Evolutionary conservation across 2,329 filamentous ascomycete species (phyloP).

Genomic region (Pyrenophora seminiperda): DNA sequence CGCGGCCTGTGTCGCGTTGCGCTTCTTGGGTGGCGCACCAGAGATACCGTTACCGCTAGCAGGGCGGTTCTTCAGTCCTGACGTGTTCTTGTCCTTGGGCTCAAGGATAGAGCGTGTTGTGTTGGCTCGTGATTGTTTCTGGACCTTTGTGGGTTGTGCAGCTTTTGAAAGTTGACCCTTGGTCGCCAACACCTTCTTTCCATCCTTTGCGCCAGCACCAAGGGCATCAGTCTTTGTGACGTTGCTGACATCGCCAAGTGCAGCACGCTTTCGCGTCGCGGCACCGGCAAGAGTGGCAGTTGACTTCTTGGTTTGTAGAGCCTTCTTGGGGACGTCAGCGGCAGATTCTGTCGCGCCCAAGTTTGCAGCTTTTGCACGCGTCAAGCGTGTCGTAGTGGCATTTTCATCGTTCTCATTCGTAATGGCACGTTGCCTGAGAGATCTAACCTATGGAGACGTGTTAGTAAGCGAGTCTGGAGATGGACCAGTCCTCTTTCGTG

Average conservation of each 20-base stretch:
- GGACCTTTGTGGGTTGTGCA: slow-evolving; percentile 77
- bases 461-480: slow-evolving; percentile 46
- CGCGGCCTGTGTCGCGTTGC: slow-evolving; percentile 59
- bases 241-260: slow-evolving; percentile 94
- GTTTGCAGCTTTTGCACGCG: slow-evolving; percentile 87
- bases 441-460: slow-evolving; percentile 63
- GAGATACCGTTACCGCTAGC: slow-evolving; percentile 73
- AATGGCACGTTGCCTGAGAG: slow-evolving; percentile 73
- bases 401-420: slow-evolving; percentile 98
- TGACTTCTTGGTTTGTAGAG: slow-evolving; percentile 52
- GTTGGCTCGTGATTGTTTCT: slow-evolving; percentile 68
- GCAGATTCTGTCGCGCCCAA: slow-evolving; percentile 56
- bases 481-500: slow-evolving; percentile 10
- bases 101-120: slow-evolving; percentile 67
- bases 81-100: slow-evolving; percentile 72
- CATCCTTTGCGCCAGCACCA: slow-evolving; percentile 52
- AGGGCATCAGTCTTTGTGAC: slow-evolving; percentile 73
- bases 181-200: slow-evolving; percentile 71
- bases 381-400: slow-evolving; percentile 76
- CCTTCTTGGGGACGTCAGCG: slow-evolving; percentile 64
- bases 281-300: slow-evolving; percentile 47
- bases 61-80: slow-evolving; percentile 75
- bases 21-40: slow-evolving; percentile 70
- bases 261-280: slow-evolving; percentile 73
- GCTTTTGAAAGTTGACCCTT: slow-evolving; percentile 78